A percentile compares a stretch with the other conserved stretches of the same genome.
phyloP scores from a whole-genome alignment of 805 yeast species.

The Ogataea trehalophila region DNA sequence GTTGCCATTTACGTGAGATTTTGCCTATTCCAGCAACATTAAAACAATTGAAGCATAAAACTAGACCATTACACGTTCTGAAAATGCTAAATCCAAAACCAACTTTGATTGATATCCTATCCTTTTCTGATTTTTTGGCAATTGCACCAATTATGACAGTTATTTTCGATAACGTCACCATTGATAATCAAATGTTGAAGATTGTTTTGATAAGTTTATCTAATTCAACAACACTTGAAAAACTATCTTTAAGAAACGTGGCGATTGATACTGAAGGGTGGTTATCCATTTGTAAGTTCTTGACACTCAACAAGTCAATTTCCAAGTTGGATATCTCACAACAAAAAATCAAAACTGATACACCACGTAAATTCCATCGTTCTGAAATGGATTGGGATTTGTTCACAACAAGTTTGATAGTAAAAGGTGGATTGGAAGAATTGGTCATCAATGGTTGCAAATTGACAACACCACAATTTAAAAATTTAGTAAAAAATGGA shows the following conservation, averaged over 20 bases:
- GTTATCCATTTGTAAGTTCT: slow-evolving; percentile 45
- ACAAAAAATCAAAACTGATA: slow-evolving; percentile 45
- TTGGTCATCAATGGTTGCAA: slow-evolving; percentile 55
- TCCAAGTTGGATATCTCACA: slow-evolving; percentile 54
- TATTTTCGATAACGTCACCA: slow-evolving; percentile 52
- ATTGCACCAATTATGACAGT: slow-evolving; percentile 52
- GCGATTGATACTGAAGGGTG: slow-evolving; percentile 50
- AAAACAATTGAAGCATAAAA: slow-evolving; percentile 48
- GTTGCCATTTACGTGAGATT: slow-evolving; percentile 46
- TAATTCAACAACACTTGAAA: slow-evolving; percentile 40
- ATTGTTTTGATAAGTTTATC: slow-evolving; percentile 44
- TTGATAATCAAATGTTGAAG: slow-evolving; percentile 50
- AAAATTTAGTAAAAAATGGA: slow-evolving; percentile 37
- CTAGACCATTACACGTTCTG: slow-evolving; percentile 48
- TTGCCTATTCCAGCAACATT: slow-evolving; percentile 47
- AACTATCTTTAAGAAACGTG: slow-evolving; percentile 50
- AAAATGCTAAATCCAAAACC: slow-evolving; percentile 56
- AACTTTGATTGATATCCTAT: slow-evolving; percentile 50
- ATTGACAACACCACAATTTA: slow-evolving; percentile 37
- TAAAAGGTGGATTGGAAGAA: slow-evolving; percentile 52
- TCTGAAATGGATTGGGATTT: slow-evolving; percentile 51
- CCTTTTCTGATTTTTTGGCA: slow-evolving; percentile 53
- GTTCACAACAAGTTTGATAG: slow-evolving; percentile 37
- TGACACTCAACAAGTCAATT: slow-evolving; percentile 37
- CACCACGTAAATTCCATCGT: slow-evolving; percentile 34